Percentiles rank a stretch among this genome's conserved stretches.
phyloP scores from a whole-genome alignment of 164 flowering plant species.

The Saururus chinensis region DNA sequence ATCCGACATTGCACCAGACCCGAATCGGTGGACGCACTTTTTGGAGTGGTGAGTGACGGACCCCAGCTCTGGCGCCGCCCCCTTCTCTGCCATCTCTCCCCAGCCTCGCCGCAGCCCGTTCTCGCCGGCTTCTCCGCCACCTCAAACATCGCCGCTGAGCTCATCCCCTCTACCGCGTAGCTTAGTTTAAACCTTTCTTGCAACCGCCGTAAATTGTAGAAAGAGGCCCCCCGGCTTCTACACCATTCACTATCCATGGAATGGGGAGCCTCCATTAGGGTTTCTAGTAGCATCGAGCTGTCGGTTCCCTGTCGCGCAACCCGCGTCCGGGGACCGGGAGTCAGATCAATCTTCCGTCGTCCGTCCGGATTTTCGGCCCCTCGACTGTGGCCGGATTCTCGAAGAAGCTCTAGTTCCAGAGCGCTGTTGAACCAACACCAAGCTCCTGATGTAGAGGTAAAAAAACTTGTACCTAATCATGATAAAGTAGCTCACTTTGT shows the following conservation, averaged over 20 bases:
- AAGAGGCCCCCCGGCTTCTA: not conserved
- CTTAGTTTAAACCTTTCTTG: too few relatives aligned
- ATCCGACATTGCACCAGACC: too few relatives aligned
- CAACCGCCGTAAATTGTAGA: too few relatives aligned
- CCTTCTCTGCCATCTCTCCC: too few relatives aligned
- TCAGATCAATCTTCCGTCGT: not conserved
- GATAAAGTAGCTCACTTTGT: not conserved
- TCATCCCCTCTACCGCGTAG: too few relatives aligned
- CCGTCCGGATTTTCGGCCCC: not conserved
- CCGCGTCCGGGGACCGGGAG: not conserved
- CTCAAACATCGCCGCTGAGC: too few relatives aligned
- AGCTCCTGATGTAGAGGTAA: not conserved
- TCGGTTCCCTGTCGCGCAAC: not conserved
- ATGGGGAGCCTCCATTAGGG: conserved; percentile 4
- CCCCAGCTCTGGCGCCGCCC: too few relatives aligned
- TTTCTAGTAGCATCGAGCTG: conserved; percentile 1
- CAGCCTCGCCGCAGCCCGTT: too few relatives aligned
- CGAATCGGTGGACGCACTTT: too few relatives aligned
- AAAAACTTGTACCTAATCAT: not conserved
- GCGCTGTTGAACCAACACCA: not conserved
- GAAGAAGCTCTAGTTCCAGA: not conserved
- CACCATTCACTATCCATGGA: not conserved
- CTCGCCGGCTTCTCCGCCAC: too few relatives aligned
- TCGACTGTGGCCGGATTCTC: not conserved
- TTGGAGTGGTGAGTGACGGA: too few relatives aligned